A percentile compares a stretch with the other conserved stretches of the same genome.
phyloP scores from a whole-genome alignment of 2,329 filamentous ascomycete species.

The Truncatella angustata region DNA sequence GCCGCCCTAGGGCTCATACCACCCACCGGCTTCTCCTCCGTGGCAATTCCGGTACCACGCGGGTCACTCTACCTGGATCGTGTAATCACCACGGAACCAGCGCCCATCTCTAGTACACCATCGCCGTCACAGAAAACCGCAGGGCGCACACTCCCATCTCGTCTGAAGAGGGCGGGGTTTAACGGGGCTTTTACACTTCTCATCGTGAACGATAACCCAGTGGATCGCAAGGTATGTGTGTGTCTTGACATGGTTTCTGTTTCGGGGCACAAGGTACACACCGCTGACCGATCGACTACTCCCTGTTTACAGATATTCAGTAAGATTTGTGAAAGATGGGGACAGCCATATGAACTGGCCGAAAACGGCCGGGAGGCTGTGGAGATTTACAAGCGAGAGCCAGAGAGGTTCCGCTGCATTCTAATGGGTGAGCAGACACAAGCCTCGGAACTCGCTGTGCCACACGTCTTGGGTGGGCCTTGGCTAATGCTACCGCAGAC shows the following conservation, averaged over 20 bases:
- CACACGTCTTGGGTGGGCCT: no score
- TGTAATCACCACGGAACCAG: not conserved
- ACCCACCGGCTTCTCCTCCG: constrained; percentile 11
- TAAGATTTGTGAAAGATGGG: constrained; percentile 12
- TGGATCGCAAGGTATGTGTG: constrained; percentile 3
- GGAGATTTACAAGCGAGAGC: constrained; percentile 33
- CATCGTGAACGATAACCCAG: constrained; percentile 8
- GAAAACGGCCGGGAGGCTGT: constrained; percentile 48
- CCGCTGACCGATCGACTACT: no score
- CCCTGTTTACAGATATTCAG: constrained; percentile 9
- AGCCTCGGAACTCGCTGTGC: no score
- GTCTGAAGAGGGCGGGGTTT: not conserved
- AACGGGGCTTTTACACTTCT: constrained; percentile 7
- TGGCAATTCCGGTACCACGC: constrained; percentile 11
- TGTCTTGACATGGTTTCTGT: no score
- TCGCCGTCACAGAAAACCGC: not conserved
- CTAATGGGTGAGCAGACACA: constrained; percentile 41
- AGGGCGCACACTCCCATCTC: not conserved
- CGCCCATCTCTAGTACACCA: not conserved
- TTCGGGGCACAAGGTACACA: not conserved
- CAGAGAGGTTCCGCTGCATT: constrained; percentile 38
- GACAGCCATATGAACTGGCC: constrained; percentile 30
- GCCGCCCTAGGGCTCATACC: constrained; percentile 1
- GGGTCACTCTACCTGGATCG: constrained; percentile 7
- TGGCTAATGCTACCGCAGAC: constrained; percentile 12